phyloP scores from a whole-genome alignment of 2,329 filamentous ascomycete species.

The Lachnellula subtilissima region DNA sequence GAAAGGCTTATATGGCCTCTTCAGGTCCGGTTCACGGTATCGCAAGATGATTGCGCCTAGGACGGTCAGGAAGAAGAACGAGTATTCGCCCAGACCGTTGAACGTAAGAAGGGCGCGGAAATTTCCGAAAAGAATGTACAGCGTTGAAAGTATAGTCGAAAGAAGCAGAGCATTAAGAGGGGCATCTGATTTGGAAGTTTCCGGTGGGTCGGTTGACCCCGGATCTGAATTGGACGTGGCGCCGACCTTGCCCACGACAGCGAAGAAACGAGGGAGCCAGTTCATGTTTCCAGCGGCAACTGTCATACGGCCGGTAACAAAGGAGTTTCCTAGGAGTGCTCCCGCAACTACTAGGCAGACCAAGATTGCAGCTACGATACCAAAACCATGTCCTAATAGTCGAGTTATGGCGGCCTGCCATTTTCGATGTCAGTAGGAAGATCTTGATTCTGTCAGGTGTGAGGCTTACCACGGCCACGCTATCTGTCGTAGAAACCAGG shows the following conservation, averaged over 20 bases:
- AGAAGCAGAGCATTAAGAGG: slow-evolving; percentile 51
- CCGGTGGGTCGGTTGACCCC: not conserved
- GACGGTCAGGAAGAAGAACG: slow-evolving; percentile 61
- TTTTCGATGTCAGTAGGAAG: not conserved
- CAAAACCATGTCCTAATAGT: slow-evolving; percentile 49
- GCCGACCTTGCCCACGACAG: slow-evolving; percentile 41
- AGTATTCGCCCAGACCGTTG: slow-evolving; percentile 55
- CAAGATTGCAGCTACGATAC: slow-evolving; percentile 49
- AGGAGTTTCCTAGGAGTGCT: slow-evolving; percentile 58
- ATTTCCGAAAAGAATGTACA: slow-evolving; percentile 57
- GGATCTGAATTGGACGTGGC: not conserved
- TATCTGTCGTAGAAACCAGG: slow-evolving; percentile 53
- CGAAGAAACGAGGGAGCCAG: slow-evolving; percentile 46
- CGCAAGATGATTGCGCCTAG: slow-evolving; percentile 53
- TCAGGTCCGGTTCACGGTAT: slow-evolving; percentile 49
- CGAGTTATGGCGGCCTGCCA: slow-evolving; percentile 49
- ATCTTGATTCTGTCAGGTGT: not conserved
- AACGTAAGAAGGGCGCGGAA: slow-evolving; percentile 58
- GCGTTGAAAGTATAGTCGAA: slow-evolving; percentile 43
- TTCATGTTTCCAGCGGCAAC: slow-evolving; percentile 51
- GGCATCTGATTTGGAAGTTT: slow-evolving; percentile 39
- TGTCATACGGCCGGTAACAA: slow-evolving; percentile 56
- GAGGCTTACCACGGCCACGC: slow-evolving; percentile 54
- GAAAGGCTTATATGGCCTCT: slow-evolving; percentile 51
- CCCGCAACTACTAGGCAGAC: slow-evolving; percentile 59